These are phyloP conservation scores for Saxophila tyrrhenica DNA, from an alignment of 495 filamentous ascomycete species.

Conservation along the genomic window DNA sequence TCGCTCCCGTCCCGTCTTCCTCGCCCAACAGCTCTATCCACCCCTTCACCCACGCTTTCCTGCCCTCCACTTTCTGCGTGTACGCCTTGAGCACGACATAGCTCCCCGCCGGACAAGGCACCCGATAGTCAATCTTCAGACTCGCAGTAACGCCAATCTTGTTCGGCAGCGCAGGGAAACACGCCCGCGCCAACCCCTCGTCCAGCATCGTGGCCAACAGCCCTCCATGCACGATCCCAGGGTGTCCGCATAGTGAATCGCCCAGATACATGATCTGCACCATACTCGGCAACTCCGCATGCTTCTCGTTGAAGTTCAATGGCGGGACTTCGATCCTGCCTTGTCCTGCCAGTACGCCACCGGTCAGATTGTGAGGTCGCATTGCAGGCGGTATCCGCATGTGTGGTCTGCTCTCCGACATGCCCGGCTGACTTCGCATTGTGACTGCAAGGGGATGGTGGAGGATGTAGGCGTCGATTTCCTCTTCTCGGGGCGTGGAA, in stretches of 20 bases:
- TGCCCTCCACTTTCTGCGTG: conserved; percentile 79
- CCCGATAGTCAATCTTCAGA: conserved; percentile 78
- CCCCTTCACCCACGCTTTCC: conserved; percentile 94
- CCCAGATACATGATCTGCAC: conserved; percentile 74
- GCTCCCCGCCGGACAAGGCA: conserved; percentile 61
- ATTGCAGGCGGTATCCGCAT: conserved; percentile 62
- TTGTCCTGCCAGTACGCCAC: conserved; percentile 63
- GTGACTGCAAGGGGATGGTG: conserved; percentile 57
- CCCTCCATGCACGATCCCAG: conserved; percentile 85
- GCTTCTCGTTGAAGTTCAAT: conserved; percentile 56
- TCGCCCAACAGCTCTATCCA: conserved; percentile 64
- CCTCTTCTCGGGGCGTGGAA: conserved; percentile 43
- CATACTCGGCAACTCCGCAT: conserved; percentile 50
- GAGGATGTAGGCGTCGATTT: conserved; percentile 61
- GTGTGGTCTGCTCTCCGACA: conserved; percentile 72
- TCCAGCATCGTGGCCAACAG: conserved; percentile 85
- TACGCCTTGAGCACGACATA: conserved; percentile 70
- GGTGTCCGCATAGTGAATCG: conserved; percentile 74
- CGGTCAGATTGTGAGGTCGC: conserved; percentile 67
- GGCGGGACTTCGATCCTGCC: conserved; percentile 76
- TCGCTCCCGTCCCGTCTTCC: conserved; percentile 24
- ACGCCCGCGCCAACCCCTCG: conserved; percentile 82
- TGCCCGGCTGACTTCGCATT: conserved; percentile 56
- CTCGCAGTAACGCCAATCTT: conserved; percentile 85
- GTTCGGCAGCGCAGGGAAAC: conserved; percentile 80